phyloP scores from a whole-genome alignment of 306 rosid genomes.

The Corylus americana region DNA sequence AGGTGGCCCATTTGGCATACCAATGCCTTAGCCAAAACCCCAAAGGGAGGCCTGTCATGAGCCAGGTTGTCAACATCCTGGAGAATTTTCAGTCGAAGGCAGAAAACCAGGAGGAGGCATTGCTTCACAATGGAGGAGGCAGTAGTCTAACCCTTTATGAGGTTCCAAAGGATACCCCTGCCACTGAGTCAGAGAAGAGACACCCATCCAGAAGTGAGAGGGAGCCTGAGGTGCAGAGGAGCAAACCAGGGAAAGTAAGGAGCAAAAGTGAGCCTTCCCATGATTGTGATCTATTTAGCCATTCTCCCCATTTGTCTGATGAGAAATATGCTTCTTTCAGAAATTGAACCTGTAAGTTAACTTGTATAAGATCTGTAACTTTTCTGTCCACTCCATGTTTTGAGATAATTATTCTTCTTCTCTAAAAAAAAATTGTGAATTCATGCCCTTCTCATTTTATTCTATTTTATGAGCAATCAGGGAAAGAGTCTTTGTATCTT shows the following conservation, averaged over 20 bases:
- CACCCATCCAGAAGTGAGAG: constrained; percentile 20
- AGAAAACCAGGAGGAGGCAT: constrained; percentile 52
- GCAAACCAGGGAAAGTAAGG: constrained; percentile 34
- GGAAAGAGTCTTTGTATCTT: not conserved
- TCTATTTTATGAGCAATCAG: not conserved
- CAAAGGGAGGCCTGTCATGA: constrained; percentile 86
- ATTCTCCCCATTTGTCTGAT: constrained; percentile 29
- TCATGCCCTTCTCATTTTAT: not conserved
- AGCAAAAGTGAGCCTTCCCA: constrained; percentile 37
- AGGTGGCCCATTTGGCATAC: constrained; percentile 73
- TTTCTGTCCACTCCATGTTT: constrained; percentile 35
- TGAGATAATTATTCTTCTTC: not conserved
- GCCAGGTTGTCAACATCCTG: constrained; percentile 74
- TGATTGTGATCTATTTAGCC: constrained; percentile 24
- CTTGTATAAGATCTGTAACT: constrained; percentile 40
- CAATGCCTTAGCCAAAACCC: constrained; percentile 95
- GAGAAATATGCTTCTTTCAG: constrained; percentile 39
- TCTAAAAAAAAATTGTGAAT: not conserved
- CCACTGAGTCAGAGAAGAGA: constrained; percentile 22
- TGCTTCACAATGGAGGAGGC: constrained; percentile 62
- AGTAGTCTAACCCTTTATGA: constrained; percentile 64
- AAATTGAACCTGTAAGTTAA: constrained; percentile 37
- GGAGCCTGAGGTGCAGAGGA: constrained; percentile 16
- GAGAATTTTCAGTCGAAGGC: constrained; percentile 53
- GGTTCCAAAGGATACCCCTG: constrained; percentile 53